Evolutionary conservation across 768 basidiomycete genomes (phyloP).

Genomic region (Amylocystis lapponica): DNA sequence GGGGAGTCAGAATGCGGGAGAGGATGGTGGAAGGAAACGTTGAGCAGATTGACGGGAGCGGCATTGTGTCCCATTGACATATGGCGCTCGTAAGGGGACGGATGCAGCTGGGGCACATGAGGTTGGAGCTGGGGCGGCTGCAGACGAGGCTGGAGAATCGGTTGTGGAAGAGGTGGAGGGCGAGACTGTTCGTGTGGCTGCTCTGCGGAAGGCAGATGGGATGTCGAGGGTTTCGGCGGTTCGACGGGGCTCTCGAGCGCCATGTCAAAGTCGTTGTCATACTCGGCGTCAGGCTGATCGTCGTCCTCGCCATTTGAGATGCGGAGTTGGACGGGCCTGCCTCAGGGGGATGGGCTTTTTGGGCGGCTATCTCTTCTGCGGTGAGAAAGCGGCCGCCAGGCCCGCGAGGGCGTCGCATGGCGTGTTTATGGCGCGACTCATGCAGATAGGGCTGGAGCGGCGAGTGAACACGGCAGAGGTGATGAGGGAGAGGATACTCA

Average conservation of each 20-base stretch:
- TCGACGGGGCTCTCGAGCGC: slow-evolving; percentile 17
- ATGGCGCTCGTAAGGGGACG: slow-evolving; percentile 15
- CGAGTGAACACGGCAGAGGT: slow-evolving; percentile 7
- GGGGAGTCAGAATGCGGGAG: slow-evolving; percentile 20
- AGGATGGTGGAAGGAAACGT: slow-evolving; percentile 26
- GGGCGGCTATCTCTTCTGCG: slow-evolving; percentile 88
- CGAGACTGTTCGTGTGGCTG: slow-evolving; percentile 7
- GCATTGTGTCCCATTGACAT: slow-evolving; percentile 15
- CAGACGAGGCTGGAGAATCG: slow-evolving; percentile 18
- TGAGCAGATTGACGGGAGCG: slow-evolving; percentile 22
- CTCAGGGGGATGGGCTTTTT: slow-evolving; percentile 43
- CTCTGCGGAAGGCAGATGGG: too few relatives aligned
- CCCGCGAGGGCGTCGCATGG: slow-evolving; percentile 93
- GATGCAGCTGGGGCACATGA: slow-evolving; percentile 15
- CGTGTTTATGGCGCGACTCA: slow-evolving; percentile 96
- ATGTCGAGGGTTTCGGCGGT: slow-evolving; percentile 1
- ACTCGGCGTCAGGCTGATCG: slow-evolving; percentile 19
- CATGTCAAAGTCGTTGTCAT: slow-evolving; percentile 16
- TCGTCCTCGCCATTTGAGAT: slow-evolving; percentile 37
- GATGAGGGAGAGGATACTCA: slow-evolving; percentile 21
- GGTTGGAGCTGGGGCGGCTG: slow-evolving; percentile 21
- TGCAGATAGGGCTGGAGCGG: slow-evolving; percentile 75
- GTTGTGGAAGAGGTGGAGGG: slow-evolving; percentile 8
- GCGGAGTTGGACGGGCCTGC: slow-evolving; percentile 28
- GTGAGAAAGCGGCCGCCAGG: slow-evolving; percentile 98